These are phyloP conservation scores for Chrysophaeum taylorii DNA, from an alignment of 352 stramenopile species.

Conservation along the genomic window DNA sequence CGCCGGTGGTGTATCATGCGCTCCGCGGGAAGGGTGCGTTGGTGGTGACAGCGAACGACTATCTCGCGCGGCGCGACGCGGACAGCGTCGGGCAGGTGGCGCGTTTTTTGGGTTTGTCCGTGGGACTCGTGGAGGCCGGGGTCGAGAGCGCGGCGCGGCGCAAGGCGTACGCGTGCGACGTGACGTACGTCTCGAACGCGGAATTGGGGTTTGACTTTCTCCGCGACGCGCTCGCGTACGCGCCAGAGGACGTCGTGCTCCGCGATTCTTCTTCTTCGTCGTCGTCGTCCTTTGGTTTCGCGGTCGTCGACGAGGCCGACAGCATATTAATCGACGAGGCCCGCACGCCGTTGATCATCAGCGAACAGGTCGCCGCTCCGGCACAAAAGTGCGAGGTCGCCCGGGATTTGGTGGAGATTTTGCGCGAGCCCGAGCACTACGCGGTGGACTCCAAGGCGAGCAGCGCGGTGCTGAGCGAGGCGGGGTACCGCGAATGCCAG, in stretches of 20 bases:
- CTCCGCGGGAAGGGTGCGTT: constrained; percentile 47
- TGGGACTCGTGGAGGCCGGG: constrained; percentile 61
- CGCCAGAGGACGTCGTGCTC: constrained; percentile 50
- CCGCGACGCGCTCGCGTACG: constrained; percentile 58
- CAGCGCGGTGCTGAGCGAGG: constrained; percentile 54
- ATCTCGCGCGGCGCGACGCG: constrained; percentile 62
- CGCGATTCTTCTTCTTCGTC: constrained; percentile 16
- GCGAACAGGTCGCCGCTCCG: constrained; percentile 51
- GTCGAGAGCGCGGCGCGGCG: constrained; percentile 42
- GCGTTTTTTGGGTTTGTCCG: constrained; percentile 60
- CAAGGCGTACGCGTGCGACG: constrained; percentile 53
- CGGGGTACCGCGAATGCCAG: constrained; percentile 58
- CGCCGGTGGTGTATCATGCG: constrained; percentile 57
- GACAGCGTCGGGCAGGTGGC: constrained; percentile 67
- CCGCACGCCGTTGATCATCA: constrained; percentile 67
- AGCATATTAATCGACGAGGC: constrained; percentile 72
- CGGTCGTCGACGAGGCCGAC: constrained; percentile 67
- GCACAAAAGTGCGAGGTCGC: constrained; percentile 50
- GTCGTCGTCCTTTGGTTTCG: constrained; percentile 42
- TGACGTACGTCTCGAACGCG: constrained; percentile 67
- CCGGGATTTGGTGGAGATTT: constrained; percentile 41
- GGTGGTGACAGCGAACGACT: constrained; percentile 75
- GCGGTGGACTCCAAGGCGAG: constrained; percentile 64
- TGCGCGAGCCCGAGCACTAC: constrained; percentile 58
- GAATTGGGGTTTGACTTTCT: constrained; percentile 73